Evolutionary conservation across 2,329 filamentous ascomycete species (phyloP), one percentile per base, ranked within the genome.

Genomic region (Neoarthrinium moseri): DNA sequence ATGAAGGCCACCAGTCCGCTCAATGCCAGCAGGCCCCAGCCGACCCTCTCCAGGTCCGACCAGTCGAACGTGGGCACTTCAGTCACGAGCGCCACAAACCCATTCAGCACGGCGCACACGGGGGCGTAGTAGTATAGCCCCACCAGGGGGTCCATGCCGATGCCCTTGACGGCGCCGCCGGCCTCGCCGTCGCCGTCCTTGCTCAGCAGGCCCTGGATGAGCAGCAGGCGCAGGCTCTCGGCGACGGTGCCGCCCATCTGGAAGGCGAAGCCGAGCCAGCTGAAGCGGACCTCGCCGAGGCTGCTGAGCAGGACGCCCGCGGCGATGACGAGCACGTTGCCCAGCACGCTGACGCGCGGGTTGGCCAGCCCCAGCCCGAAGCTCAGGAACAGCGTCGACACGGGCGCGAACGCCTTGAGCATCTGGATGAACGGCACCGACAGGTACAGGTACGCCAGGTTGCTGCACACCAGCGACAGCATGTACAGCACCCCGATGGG

Each of bases 51-150:
- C 52, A 90, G 68, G 56, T 91, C 83, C 33, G 71, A 77, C 68
- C 84, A 74, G 40, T 80, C 74, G 67, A 94, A 81, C 23, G 60
- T 71, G 29, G 80, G 80, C 3, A 86, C 63, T 68, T 95, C 89
- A 17, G 82, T 73, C 56, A 87, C 71, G 46, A 88, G 62, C 50
- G 86, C 82, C 29, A 89, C 81, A 26, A 85, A 56, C 46, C 84
- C 73, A 69, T 94, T 94, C 83, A 91, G 91, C 56, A 85, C 68
- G 39, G 88, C 86, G 67, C 89, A 94, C 36, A 89, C 83, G 8
- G 89, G 89, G 1, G 89, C 89, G 62, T 89, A 94, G 74, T 94
- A 94, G 77, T 94, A 94, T 15, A 94, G 78, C 20, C 87, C 89
- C 48, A 92, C 88, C 26, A 95, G 77, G 23, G 89, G 89, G 61